Base-by-base conservation (phyloP, 2,329 filamentous ascomycete genomes). In the Falciphora oryzae region DNA sequence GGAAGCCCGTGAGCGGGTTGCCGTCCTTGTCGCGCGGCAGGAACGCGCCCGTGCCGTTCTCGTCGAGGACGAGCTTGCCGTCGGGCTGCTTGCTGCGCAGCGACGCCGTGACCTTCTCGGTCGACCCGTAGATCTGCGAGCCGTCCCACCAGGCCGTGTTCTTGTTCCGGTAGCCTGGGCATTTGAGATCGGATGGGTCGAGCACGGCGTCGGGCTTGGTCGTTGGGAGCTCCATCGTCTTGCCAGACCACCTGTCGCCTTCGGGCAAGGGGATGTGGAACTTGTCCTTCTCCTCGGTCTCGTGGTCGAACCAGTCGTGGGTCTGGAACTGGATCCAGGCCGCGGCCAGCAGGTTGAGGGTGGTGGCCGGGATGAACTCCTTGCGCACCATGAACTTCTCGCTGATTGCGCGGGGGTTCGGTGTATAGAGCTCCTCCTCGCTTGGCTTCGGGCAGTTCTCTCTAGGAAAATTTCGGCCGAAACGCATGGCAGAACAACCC, bases 271-370 rank as follows among this genome's bases (percentile, higher is more conserved):
- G 73, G n/a, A 79, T 68, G 14, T 74, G 67, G 63, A 72, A 73
- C 29, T 67, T 71, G 56, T 75, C 70, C 59, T 75, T 58, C 61
- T 65, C 59, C 71, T 74, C 71, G 64, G 65, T 64, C 29, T 72
- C 69, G 66, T 75, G 72, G 56, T 72, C 70, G 63, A 76, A 74
- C 77, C 77, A 80, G 65, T 79, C 78, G 64, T 81, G 79, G 0
- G 75, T 75, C 64, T 80, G 78, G 63, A 81, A 81, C 67, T 82
- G 79, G n/a, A 81, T 80, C 78, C 79, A 81, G 1, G 79, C 79
- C 18, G 79, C 79, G 3, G 79, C 79, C 8, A 81, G 70, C 56
- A 81, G 66, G 64, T 81, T 82, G 65, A 81, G 64, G 1, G 73
- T 78, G 0, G 77, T 80, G 0, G 79, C 79, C 3, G 78, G 78